Evolutionary conservation across 2,329 filamentous ascomycete species (phyloP).

Genomic region (Cladobotryum protrusum): DNA sequence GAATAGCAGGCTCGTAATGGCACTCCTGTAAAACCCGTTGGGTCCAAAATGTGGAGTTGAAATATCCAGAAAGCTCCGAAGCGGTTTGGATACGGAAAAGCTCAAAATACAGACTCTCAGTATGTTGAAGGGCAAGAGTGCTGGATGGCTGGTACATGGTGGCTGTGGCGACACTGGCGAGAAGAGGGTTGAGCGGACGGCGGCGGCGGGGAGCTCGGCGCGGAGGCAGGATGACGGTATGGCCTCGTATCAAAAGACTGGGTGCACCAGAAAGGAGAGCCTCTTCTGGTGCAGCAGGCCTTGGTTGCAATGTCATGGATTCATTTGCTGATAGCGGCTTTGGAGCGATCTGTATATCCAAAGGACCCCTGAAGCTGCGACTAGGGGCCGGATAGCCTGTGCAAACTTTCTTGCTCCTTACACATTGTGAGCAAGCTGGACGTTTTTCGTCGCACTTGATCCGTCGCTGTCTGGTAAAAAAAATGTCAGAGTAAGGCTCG

Average conservation of each 20-base stretch:
- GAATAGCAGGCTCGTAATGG: slow-evolving; percentile 54
- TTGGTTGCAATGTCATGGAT: not conserved
- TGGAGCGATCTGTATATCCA: slow-evolving; percentile 45
- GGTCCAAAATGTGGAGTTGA: slow-evolving; percentile 61
- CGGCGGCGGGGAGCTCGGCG: slow-evolving; percentile 22
- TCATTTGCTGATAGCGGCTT: slow-evolving; percentile 28
- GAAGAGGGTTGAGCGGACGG: slow-evolving; percentile 1
- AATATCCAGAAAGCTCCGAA: slow-evolving; percentile 59
- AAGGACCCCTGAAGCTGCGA: slow-evolving; percentile 39
- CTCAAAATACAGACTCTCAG: slow-evolving; percentile 55
- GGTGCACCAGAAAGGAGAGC: slow-evolving; percentile 14
- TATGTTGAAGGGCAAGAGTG: slow-evolving; percentile 41
- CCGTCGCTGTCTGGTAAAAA: slow-evolving; percentile 43
- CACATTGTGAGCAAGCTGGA: slow-evolving; percentile 54
- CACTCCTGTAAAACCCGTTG: slow-evolving; percentile 57
- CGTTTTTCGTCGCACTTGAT: slow-evolving; percentile 63
- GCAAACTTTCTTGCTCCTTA: slow-evolving; percentile 52
- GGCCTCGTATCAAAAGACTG: slow-evolving; percentile 7
- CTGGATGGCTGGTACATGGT: slow-evolving; percentile 37
- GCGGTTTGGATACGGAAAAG: slow-evolving; percentile 57
- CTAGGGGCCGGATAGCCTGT: slow-evolving; percentile 56
- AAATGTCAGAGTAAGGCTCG: not conserved
- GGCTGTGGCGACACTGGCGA: slow-evolving; percentile 16
- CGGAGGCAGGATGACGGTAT: slow-evolving; percentile 24
- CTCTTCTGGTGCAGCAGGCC: not conserved